These are phyloP conservation scores for Rubroboletus pulcherrimus DNA, from an alignment of 768 basidiomycete species.

Conservation along the genomic window DNA sequence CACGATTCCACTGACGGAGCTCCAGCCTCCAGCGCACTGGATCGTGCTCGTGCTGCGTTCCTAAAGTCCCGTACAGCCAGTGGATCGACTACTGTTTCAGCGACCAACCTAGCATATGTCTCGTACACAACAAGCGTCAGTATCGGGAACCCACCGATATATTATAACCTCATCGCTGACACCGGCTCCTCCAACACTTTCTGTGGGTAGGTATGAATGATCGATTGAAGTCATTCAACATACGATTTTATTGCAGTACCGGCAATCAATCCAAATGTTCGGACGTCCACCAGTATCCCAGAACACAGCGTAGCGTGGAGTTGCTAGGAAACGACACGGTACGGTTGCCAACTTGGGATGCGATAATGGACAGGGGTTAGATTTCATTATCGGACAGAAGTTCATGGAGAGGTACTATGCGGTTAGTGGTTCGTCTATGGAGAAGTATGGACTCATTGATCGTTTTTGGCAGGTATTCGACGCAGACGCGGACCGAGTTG, in stretches of 20 bases:
- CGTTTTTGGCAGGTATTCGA: constrained; percentile 18
- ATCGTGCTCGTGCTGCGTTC: constrained; percentile 8
- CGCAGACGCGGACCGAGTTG: constrained; percentile 14
- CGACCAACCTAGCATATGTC: constrained; percentile 10
- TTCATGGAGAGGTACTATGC: not conserved
- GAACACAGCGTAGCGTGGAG: constrained; percentile 14
- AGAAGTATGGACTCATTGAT: not conserved
- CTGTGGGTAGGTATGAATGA: constrained; percentile 10
- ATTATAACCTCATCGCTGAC: constrained; percentile 30
- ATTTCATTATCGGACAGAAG: not conserved
- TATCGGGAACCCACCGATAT: constrained; percentile 25
- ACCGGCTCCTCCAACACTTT: constrained; percentile 34
- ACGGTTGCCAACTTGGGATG: not conserved
- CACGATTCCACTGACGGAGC: constrained; percentile 11
- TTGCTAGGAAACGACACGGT: constrained; percentile 10
- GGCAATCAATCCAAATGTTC: no score
- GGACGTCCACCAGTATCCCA: constrained; percentile 2
- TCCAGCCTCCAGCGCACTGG: constrained; percentile 3
- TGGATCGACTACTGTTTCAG: constrained; percentile 15
- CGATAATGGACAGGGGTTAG: not conserved
- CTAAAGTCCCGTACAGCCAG: not conserved
- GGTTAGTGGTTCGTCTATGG: not conserved
- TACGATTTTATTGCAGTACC: no score
- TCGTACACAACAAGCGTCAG: constrained; percentile 24
- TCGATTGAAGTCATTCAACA: not conserved